Base-by-base conservation (phyloP, 345 rosid species). In the Hibiscus mutabilis region DNA sequence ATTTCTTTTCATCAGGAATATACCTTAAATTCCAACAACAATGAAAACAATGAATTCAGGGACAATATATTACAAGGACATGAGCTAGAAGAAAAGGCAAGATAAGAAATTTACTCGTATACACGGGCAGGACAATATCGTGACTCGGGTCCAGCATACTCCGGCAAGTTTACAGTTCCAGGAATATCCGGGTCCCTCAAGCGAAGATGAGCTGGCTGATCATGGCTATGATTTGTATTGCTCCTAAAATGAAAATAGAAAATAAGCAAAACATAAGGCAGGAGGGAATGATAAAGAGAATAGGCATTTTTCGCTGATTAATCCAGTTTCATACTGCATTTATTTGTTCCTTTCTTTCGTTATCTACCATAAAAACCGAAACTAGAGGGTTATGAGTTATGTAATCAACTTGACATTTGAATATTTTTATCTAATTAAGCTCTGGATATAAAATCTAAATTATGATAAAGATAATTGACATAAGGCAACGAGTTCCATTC, bases 111-210 rank as follows among this genome's bases (percentile, higher is more conserved):
- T 86, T 87, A 94, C 98, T 94, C 98, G 9, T 94, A 94, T 44
- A 94, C 98, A 78, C 93, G 92, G 58, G 97, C 98, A 71, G 97
- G 98, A 75, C 98, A 94, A 77, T 88, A 94, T 78, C 89, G 88
- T 49, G 90, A 87, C 81, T 94, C 98, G 11, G 95, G 98, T 67
- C 84, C 97, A 74, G 86, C 93, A 77, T 87, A 91, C 9, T 84
- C 87, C 10, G 90, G 93, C 79, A 89, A 86, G 84, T 94, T 94
- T 4, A 91, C 80, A n/a, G 68, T 79, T 70, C 88, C 88, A 9
- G 96, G 96, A 71, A 89, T 77, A 74, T 59, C 69, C 35, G 89
- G 88, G 77, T 94, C 90, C 80, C 73, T 91, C 73, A 94, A 78
- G 21, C 80, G 86, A 76, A 93, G 86, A 83, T 93, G 97, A 73